Conservation (phyloP, 371 early-diverging fungal species). For the Circinella minor region DNA sequence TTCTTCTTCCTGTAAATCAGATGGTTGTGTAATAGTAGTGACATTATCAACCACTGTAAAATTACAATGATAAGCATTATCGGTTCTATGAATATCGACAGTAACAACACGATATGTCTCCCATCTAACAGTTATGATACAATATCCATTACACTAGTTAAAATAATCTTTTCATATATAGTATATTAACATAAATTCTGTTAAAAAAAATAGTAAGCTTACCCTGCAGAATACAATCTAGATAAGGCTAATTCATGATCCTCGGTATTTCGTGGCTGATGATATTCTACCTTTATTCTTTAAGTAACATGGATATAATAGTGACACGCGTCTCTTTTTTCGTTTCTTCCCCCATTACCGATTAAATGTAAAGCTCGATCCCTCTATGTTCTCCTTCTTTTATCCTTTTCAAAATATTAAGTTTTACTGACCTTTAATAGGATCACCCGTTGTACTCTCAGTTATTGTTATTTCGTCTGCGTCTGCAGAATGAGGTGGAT, state of each 20-base stretch:
- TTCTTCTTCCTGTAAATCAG: not conserved
- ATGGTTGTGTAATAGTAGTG: constrained; percentile 8
- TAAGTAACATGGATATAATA: not conserved
- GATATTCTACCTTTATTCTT: constrained; percentile 4
- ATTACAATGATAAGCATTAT: constrained; percentile 24
- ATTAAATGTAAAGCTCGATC: too few relatives aligned
- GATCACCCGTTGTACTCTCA: constrained; percentile 31
- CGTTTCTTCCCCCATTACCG: not conserved
- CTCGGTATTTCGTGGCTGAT: constrained; percentile 13
- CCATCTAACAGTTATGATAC: not conserved
- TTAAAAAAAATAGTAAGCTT: constrained; percentile 7
- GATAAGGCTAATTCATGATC: constrained; percentile 9
- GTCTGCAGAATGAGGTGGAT: not conserved
- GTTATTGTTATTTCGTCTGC: constrained; percentile 6
- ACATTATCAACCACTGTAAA: constrained; percentile 34
- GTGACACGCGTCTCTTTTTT: not conserved
- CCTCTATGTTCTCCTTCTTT: too few relatives aligned
- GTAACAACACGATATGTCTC: constrained; percentile 34
- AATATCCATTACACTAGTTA: too few relatives aligned
- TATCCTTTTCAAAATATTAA: not conserved
- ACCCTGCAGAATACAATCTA: constrained; percentile 12
- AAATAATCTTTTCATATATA: too few relatives aligned
- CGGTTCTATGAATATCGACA: constrained; percentile 32
- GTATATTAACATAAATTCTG: not conserved
- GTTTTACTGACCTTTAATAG: constrained; percentile 23